Evolutionary conservation across 2,329 filamentous ascomycete genomes (phyloP).

Genomic region (Stemphylium vesicarium): DNA sequence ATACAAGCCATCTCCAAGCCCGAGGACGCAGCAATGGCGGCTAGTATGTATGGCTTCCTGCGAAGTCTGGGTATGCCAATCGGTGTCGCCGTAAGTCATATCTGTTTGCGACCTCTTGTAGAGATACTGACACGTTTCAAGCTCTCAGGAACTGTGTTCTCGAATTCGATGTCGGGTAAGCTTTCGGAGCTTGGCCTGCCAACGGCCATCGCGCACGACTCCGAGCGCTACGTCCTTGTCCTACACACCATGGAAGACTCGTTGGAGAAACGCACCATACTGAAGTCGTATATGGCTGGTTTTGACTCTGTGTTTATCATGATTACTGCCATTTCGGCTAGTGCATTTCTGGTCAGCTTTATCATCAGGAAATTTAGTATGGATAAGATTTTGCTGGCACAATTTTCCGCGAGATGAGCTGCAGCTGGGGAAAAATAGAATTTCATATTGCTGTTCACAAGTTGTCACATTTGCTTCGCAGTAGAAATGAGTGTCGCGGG

Average conservation of each 20-base stretch:
- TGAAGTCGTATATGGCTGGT: constrained; percentile 34
- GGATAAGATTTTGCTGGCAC: constrained; percentile 16
- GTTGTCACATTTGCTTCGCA: too few relatives aligned
- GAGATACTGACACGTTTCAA: constrained; percentile 10
- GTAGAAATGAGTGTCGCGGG: too few relatives aligned
- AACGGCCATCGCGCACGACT: constrained; percentile 34
- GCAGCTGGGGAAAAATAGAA: too few relatives aligned
- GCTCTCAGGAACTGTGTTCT: constrained; percentile 46
- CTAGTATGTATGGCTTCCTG: constrained; percentile 49
- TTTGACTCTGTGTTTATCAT: constrained; percentile 36
- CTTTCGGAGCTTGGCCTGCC: constrained; percentile 30
- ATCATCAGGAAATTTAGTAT: constrained; percentile 40
- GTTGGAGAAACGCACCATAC: constrained; percentile 19
- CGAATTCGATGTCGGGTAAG: constrained; percentile 48
- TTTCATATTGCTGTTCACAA: too few relatives aligned
- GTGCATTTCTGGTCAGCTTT: constrained; percentile 30
- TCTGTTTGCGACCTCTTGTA: background rate
- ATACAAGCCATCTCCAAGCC: constrained; percentile 47
- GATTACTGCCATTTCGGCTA: constrained; percentile 31
- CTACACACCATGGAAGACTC: constrained; percentile 27
- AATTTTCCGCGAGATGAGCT: too few relatives aligned
- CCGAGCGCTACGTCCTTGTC: constrained; percentile 34
- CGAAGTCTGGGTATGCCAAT: constrained; percentile 54
- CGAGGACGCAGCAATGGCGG: constrained; percentile 44
- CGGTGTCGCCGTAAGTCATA: constrained; percentile 47